Base-by-base conservation (phyloP, 768 basidiomycete species). In the Glaciozyma martinii region DNA sequence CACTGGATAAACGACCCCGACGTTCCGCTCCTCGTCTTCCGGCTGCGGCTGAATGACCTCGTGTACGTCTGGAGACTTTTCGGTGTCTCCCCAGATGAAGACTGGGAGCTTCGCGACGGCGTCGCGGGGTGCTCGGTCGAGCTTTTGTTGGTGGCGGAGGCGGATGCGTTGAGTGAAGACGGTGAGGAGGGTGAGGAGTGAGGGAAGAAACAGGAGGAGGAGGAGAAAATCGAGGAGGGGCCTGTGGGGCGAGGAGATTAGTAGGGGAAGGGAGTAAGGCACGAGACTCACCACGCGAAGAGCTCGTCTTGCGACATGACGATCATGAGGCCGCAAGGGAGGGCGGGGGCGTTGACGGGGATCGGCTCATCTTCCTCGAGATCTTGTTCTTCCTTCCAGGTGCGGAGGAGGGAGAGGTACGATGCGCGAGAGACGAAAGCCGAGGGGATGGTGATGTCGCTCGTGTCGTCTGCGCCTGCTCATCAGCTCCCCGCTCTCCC, bases 81-180 rank as follows among this genome's bases (percentile, higher is more conserved):
- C 60, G 25, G 59, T 40, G n/a, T 66, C 68, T 19, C 66, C 86
- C 88, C 89, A 91, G 12, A 90, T 83, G 54, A 86, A 82, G 83
- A 86, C 89, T 7, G 90, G 88, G 57, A 93, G 80, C 65, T 80
- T 82, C 60, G 84, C 82, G 23, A 93, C 90, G 21, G 90, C 78
- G 62, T 84, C 84, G 72, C 89, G 86, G 27, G 89, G 89, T 8
- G 90, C 89, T 57, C 89, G 84, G 67, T 91, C 89, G 46, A 86
- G 84, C 74, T 71, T 85, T 84, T 54, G 55, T 15, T 56, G 65
- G 58, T 89, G 84, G 52, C 86, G 83, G 53, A 86, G 84, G 60
- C 93, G 87, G 40, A 94, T 79, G 49, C 92, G 89, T 72, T 95
- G 92, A 21, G 95, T 81, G 63, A 94, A 82, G 47, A 95, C 84